Evolutionary conservation across 306 rosid genomes (phyloP), one percentile per base, ranked within the genome.

Genomic region (Prosopis cineraria): DNA sequence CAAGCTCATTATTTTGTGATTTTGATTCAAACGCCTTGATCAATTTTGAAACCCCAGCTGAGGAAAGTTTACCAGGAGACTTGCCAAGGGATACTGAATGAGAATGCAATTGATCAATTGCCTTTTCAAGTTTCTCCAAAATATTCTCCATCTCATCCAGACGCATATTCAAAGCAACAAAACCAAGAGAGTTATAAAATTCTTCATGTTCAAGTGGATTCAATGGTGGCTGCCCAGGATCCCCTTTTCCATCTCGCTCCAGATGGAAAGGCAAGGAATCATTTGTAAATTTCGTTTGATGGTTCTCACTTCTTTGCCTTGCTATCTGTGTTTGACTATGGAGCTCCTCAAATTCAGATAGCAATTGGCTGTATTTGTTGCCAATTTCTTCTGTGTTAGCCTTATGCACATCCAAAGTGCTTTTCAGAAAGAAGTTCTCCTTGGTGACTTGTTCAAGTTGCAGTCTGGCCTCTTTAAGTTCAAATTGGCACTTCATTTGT

Each of bases 11-110:
- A 76, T 76, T 68, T 19, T 80, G 85, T 76, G 41, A 74, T 80
- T 95, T 90, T 33, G 88, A 79, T 86, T 96, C 98, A 47, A 91
- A 96, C 67, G 99, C 96, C 83, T 85, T 93, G 81, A 96, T 96
- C 85, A 96, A 84, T 76, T 90, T 96, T 30, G 96, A 93, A 48
- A 90, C 91, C 37, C 53, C 89, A 43, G 94, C 88, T 12, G 89
- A 77, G 52, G 89, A 64, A 78, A 77, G 64, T 71, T 87, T 87
- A 65, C 84, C 87, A 40, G 80, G 83, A 43, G 90, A 67, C 76
- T 83, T 72, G 74, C 81, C 71, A 79, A 75, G 78, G 37, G 87
- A 84, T 47, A 74, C 68, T 67, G 91, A 86, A 70, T 70, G 85
- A 82, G 80, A 73, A 60, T 73, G 86, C 78, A 87, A 72, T 84